Evolutionary conservation across 768 basidiomycete genomes (phyloP), one percentile per base, ranked within the genome.

Genomic region (Trametes maxima): DNA sequence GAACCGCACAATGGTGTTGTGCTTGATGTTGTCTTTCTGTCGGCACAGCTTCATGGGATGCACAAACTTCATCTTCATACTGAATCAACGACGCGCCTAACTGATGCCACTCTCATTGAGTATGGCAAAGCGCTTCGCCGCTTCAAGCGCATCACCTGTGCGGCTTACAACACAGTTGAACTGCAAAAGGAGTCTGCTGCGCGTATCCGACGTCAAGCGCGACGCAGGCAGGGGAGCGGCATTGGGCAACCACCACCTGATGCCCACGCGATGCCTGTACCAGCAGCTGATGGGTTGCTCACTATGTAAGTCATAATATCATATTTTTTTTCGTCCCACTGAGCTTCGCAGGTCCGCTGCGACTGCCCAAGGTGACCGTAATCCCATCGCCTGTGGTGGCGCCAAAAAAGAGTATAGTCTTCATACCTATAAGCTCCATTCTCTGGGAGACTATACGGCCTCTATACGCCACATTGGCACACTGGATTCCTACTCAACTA

Each of bases 121-220:
- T 54, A 44, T 16, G 22, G 22, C 2, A 36, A 21, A 4, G 17
- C 77, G 3, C 59, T 81, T 0, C 19, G 39, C 0, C n/a, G 67
- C 21, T 63, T 78, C 3, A 64, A 72, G 11, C 7, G 11, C 2
- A 50, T 59, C 0, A 78, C 76, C 16, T 75, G 75, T 53, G 21
- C 61, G 1, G 54, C 44, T 0, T 77, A 68, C 48, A 19, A 68
- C 0, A 78, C 77, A 0, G 21, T 58, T 0, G 78, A 80, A 35
- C 66, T 82, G 13, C 79, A 79, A 0, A 54, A 57, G 1, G 81
- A 85, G 54, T 54, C 54, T 1, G 57, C 54, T 12, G 64, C 60
- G 0, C 65, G 70, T 4, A 54, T 54, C 0, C 62, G 68, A 2
- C 68, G 66, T 8, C 50, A 59, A 37, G 49, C 43, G 12, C 28